Evolutionary conservation across 2,329 filamentous ascomycete species (phyloP), one percentile per base, ranked within the genome.

Genomic region (Allantophomopsis lycopodina): DNA sequence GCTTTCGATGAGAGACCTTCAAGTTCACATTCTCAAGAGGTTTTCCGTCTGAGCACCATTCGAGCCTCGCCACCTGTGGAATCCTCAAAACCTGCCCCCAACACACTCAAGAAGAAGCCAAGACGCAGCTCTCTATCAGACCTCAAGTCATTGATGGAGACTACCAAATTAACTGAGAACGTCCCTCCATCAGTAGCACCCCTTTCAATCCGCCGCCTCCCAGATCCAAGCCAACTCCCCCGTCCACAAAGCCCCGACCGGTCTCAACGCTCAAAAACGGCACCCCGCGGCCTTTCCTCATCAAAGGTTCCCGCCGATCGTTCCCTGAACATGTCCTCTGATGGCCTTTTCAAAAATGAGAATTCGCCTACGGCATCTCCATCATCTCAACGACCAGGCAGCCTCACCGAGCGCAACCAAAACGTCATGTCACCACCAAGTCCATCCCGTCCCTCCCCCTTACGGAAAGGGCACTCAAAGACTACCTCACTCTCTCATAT

Each of bases 91-190:
- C 4, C 8, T 28, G 62, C 52, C 47, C 56, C 56, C 18, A 49
- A 35, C 42, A 64, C 56, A 46, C 58, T 58, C n/a, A 61, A 65
- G 35, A 78, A 73, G 55, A 88, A 79, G 63, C 95, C 94, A 64
- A 73, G 89, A 40, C 79, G 89, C 55, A 95, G 88, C 61, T 95
- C 88, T 18, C 63, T 96, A 33, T 94, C 88, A 4, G 89, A 96
- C 57, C 68, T 96, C 36, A 82, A 77, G 48, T 70, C 65, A 41
- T 64, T 84, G 14, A 78, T 89, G 60, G 71, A 69, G 32, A 68
- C 74, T 40, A 67, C 78, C 7, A 5, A 8, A 28, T 28, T 28
- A 10, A 28, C 4, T 28, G 7, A 28, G 7, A 28, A 28, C 8
- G 23, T 28, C 11, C 23, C 23, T 28, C 11, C 23, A 28, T 28